phyloP scores from a whole-genome alignment of 2,329 filamentous ascomycete species.

The Stagonosporopsis cucurbitacearum region DNA sequence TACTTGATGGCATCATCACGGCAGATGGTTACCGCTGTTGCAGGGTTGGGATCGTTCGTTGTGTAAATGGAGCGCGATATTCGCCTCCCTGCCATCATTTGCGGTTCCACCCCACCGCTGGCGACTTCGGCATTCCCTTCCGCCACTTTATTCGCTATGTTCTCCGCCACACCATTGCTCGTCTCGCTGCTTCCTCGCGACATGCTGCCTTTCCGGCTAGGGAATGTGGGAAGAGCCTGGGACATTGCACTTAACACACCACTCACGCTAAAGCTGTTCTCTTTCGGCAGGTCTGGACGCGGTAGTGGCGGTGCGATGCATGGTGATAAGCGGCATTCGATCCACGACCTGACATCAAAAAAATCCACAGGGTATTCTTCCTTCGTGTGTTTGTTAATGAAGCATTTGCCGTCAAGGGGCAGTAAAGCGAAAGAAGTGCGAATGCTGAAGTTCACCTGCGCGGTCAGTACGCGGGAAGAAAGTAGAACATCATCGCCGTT shows the following conservation, averaged over 20 bases:
- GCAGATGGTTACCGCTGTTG: conserved; percentile 60
- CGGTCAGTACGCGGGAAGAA: conserved; percentile 87
- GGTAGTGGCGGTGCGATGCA: conserved; percentile 74
- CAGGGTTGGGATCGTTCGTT: conserved; percentile 32
- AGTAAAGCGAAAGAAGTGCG: conserved; percentile 85
- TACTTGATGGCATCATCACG: conserved; percentile 67
- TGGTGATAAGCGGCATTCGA: conserved; percentile 77
- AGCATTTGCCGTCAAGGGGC: conserved; percentile 86
- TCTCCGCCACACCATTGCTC: conserved; percentile 27
- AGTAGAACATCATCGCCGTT: conserved; percentile 93
- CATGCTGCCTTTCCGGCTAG: conserved; percentile 45
- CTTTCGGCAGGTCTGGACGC: conserved; percentile 50
- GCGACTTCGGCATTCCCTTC: conserved; percentile 39
- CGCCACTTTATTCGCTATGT: conserved; percentile 34
- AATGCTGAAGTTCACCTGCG: conserved; percentile 91
- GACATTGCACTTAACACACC: conserved; percentile 57
- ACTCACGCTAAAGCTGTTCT: conserved; percentile 50
- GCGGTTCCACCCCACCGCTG: conserved; percentile 53
- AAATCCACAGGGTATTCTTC: conserved; percentile 85
- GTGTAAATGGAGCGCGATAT: conserved; percentile 26
- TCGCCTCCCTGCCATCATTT: conserved; percentile 53
- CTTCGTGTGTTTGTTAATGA: conserved; percentile 80
- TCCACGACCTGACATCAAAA: conserved; percentile 80
- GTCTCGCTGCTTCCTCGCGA: conserved; percentile 36
- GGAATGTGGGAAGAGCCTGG: conserved; percentile 52